Evolutionary conservation across 1,284 basidiomycete genomes (phyloP).

Genomic region (Tylopilus sp.): DNA sequence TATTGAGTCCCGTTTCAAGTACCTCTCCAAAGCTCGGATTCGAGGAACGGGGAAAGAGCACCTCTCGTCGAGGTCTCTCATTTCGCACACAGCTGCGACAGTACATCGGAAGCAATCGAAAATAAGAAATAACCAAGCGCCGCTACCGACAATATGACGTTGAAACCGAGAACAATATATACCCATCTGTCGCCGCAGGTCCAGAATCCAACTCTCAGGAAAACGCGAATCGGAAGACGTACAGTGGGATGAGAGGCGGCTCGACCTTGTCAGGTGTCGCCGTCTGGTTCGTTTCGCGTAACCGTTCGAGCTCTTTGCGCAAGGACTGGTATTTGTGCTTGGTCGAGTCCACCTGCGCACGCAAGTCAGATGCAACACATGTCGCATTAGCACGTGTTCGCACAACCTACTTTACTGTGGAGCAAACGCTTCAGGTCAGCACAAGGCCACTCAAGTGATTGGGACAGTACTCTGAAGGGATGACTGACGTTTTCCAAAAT

Average conservation of each 20-base stretch:
- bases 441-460: too few species aligned
- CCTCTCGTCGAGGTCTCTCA: background rate
- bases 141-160: background rate
- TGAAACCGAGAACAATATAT: background rate
- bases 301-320: background rate
- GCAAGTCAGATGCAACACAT: background rate
- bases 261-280: background rate
- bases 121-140: background rate
- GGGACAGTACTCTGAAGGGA: too few species aligned
- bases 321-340: background rate
- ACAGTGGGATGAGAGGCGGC: background rate
- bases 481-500: too few species aligned
- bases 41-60: too few species aligned
- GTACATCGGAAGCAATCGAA: too few species aligned
- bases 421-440: background rate
- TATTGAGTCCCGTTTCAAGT: too few species aligned
- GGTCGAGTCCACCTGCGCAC: background rate
- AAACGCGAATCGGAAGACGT: background rate
- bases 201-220: too few species aligned
- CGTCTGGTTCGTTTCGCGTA: background rate
- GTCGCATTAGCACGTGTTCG: background rate
- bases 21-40: too few species aligned
- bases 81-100: background rate
- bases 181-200: background rate
- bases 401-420: conserved; percentile 1